Base-by-base conservation (phyloP, 2,329 filamentous ascomycete genomes). In the Nothopassalora personata region DNA sequence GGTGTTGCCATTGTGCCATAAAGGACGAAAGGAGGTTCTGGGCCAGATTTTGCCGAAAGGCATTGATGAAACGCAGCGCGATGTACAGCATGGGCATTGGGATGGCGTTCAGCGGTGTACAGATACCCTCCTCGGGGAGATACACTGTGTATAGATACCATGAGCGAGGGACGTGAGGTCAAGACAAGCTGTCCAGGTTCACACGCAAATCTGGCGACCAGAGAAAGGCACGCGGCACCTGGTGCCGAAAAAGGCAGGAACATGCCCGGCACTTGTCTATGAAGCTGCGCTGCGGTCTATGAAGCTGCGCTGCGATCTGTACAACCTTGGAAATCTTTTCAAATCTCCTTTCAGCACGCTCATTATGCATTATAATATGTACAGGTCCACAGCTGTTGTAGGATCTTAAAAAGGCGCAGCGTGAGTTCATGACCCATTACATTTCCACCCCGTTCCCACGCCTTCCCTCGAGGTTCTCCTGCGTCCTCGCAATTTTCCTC, bases 1-100 rank as follows among this genome's bases (percentile, higher is more conserved):
- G 79, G 79, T 1, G 75, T 81, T 9, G 75, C 77, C 1, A 74
- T 81, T 60, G 78, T 80, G 72, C 78, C 78, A 57, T 80, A 68
- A 70, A n/a, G n/a, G 31, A 31, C 33, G 13, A 52, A 4, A 15
- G 8, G 18, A 27, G 27, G 30, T 15, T 6, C 27, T 5, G 13
- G 39, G 18, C 31, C 27, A 15, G 39, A 47, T 23, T 18, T 11
- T 30, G 28, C 10, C 18, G 27, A n/a, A 34, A 10, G 28, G 53
- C 27, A 27, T 18, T 11, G 7, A 45, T 27, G 10, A 4, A 19
- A 8, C 9, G 18, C 15, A 31, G 28, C 27, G 39, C 36, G 10
- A 31, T 55, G 39, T 55, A 55, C 28, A 48, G 36, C 23, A 54
- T n/a, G 4, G 23, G 53, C 53, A 34, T 31, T 33, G 53, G 43